These are phyloP conservation scores for Fragilariopsis cylindrus DNA, from an alignment of 108 stramenopile genomes.

Conservation along the genomic window DNA sequence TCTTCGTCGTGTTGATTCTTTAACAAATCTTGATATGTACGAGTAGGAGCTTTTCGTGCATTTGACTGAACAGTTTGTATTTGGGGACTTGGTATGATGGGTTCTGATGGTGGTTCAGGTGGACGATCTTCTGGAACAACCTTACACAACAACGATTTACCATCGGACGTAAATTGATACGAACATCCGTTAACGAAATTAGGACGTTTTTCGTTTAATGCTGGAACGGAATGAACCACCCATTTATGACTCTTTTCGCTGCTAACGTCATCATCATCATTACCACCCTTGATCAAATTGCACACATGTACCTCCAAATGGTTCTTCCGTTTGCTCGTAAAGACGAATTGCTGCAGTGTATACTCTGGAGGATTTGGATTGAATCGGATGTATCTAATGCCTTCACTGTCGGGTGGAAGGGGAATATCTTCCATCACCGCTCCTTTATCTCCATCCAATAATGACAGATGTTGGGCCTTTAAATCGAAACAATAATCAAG, in stretches of 20 bases:
- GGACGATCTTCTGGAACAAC: conserved; percentile 11
- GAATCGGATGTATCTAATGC: conserved; percentile 16
- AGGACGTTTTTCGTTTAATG: neutral
- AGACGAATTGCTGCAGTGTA: neutral
- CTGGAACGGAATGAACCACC: neutral
- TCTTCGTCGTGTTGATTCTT: conserved; percentile 8
- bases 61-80: neutral
- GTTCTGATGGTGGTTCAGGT: conserved; percentile 1
- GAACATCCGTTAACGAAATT: conserved; percentile 15
- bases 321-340: neutral
- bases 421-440: neutral
- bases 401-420: conserved; percentile 2
- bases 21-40: conserved; percentile 16
- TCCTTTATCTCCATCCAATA: neutral
- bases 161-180: conserved; percentile 12
- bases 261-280: neutral
- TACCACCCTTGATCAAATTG: neutral
- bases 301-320: conserved; percentile 1
- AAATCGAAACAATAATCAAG: conserved; percentile 1
- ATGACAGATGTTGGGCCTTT: neutral
- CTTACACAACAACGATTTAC: neutral
- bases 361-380: conserved; percentile 1
- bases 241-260: neutral
- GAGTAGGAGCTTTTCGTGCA: conserved; percentile 1
- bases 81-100: neutral